Evolutionary conservation across 108 stramenopile genomes (phyloP).

Genomic region (Skeletonema marinoi): DNA sequence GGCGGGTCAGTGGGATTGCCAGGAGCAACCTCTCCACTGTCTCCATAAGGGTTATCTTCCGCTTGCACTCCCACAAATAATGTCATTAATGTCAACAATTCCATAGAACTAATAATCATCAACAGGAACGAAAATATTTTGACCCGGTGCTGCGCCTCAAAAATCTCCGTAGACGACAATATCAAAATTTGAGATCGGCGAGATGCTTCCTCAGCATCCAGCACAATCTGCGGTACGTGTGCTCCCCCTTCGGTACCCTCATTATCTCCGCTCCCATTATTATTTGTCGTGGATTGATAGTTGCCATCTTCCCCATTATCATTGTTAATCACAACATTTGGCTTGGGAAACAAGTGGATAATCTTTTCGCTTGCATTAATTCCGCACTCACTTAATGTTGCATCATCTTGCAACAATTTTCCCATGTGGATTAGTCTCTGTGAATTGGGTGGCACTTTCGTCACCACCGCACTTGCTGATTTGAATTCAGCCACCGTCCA

Average conservation of each 20-base stretch:
- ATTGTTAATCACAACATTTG: conserved; percentile 63
- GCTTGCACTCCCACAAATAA: conserved; percentile 63
- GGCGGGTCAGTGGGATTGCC: conserved; percentile 47
- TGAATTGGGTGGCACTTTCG: conserved; percentile 63
- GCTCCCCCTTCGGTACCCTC: conserved; percentile 45
- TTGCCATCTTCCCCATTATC: neutral
- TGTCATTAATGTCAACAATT: conserved; percentile 65
- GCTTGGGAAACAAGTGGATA: conserved; percentile 84
- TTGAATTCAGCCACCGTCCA: conserved; percentile 71
- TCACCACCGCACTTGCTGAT: conserved; percentile 38
- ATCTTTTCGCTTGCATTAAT: conserved; percentile 59
- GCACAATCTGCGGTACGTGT: conserved; percentile 74
- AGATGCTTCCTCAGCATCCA: conserved; percentile 77
- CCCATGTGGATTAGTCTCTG: conserved; percentile 83
- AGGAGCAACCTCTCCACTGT: conserved; percentile 34
- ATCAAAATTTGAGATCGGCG: conserved; percentile 77
- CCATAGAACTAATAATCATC: conserved; percentile 75
- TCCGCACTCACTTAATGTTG: conserved; percentile 50
- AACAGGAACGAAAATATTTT: conserved; percentile 79
- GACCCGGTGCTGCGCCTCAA: conserved; percentile 82
- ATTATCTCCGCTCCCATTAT: conserved; percentile 5
- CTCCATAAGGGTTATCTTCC: conserved; percentile 20
- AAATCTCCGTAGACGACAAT: conserved; percentile 67
- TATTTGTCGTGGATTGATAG: neutral
- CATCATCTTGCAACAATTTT: conserved; percentile 58